A percentile compares a stretch with the other conserved stretches of the same genome.
Conservation (phyloP, 192 early-diverging fungal genomes). For the Backusella liffmaniae region DNA sequence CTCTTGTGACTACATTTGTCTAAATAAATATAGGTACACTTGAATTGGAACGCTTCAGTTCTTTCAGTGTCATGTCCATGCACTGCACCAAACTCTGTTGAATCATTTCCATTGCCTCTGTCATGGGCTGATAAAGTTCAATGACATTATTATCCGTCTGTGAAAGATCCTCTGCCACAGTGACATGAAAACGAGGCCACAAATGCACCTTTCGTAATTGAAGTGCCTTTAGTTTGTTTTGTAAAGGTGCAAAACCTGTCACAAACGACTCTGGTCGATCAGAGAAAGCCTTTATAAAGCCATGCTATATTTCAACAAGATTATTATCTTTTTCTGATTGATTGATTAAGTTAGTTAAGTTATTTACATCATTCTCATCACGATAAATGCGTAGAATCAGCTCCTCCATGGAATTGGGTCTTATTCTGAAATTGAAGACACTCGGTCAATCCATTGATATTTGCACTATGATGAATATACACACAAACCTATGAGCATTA, state of each 20-base stretch:
- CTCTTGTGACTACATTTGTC: not conserved
- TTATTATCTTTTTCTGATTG: not conserved
- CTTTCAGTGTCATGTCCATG: slow-evolving; percentile 72
- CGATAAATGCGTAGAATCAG: slow-evolving; percentile 85
- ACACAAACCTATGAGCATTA: slow-evolving; percentile 75
- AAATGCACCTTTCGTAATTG: slow-evolving; percentile 79
- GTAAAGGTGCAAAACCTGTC: slow-evolving; percentile 82
- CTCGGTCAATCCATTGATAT: not conserved
- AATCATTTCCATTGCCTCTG: slow-evolving; percentile 77
- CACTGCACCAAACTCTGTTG: slow-evolving; percentile 86
- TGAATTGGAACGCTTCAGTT: slow-evolving; percentile 66
- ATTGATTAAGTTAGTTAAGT: not conserved
- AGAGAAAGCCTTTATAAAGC: slow-evolving; percentile 94
- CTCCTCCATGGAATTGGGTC: slow-evolving; percentile 80
- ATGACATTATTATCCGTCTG: slow-evolving; percentile 55
- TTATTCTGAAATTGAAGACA: slow-evolving; percentile 47
- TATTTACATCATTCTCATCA: slow-evolving; percentile 66
- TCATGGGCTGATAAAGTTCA: slow-evolving; percentile 77
- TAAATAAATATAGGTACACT: slow-evolving; percentile 31
- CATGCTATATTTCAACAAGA: slow-evolving; percentile 36
- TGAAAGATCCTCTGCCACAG: slow-evolving; percentile 56
- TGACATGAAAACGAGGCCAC: slow-evolving; percentile 85
- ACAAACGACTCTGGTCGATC: slow-evolving; percentile 82
- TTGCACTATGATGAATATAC: not conserved
- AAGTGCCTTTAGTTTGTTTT: slow-evolving; percentile 81